Evolutionary conservation across 2,329 filamentous ascomycete genomes (phyloP).

Genomic region (Diaporthe ampelina): DNA sequence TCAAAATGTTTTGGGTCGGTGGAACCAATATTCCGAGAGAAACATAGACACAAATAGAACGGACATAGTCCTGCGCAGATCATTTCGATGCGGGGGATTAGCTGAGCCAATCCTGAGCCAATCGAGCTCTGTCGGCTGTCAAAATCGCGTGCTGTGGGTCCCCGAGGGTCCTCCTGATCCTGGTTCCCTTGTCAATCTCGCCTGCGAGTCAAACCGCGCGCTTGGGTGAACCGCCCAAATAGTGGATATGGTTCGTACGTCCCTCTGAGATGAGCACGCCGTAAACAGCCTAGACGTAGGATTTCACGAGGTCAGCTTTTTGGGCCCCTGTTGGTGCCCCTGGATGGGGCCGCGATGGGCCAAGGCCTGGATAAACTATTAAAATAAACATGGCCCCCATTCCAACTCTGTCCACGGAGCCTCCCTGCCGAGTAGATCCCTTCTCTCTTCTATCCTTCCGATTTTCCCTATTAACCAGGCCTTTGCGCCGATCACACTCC

Average conservation of each 20-base stretch:
- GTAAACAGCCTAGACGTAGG: conserved; percentile 1
- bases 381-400: conserved; percentile 9
- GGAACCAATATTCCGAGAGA: conserved; percentile 22
- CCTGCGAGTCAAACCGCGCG: conserved; percentile 32
- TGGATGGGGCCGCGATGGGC: neutral
- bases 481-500: conserved; percentile 22
- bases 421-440: conserved; percentile 22
- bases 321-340: neutral
- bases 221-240: conserved; percentile 13
- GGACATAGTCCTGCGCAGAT: neutral
- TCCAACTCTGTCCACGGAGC: neutral
- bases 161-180: neutral
- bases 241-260: neutral
- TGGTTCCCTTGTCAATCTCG: conserved; percentile 25
- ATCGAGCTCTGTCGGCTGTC: conserved; percentile 22
- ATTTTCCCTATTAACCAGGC: conserved; percentile 5
- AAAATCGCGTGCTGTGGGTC: conserved; percentile 10
- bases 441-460: neutral
- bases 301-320: conserved; percentile 16
- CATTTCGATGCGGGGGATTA: conserved; percentile 11
- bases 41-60: conserved; percentile 22
- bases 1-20: conserved; percentile 9
- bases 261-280: neutral
- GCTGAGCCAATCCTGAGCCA: conserved; percentile 5
- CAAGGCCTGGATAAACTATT: conserved; percentile 18